These are phyloP conservation scores for Camellia lanceoleosa DNA, from an alignment of 148 eudicot genomes.

Conservation along the genomic window DNA sequence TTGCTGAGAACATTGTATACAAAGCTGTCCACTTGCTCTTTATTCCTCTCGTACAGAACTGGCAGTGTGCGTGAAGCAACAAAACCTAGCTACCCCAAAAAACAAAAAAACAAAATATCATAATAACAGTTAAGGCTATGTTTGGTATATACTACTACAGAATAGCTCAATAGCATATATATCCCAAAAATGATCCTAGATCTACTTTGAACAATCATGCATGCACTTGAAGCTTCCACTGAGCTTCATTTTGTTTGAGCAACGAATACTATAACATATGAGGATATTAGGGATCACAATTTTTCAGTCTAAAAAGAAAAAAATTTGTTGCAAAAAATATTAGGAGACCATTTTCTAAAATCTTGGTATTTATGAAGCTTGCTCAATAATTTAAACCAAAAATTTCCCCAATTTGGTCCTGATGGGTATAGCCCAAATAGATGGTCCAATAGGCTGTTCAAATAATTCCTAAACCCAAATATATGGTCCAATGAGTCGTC, in stretches of 20 bases:
- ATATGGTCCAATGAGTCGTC: too few species aligned
- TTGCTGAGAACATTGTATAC: slow-evolving; percentile 51
- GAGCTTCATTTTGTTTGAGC: too few species aligned
- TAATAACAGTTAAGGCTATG: not conserved
- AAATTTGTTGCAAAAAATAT: too few species aligned
- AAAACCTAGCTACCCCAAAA: slow-evolving; percentile 41
- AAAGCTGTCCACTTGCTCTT: slow-evolving; percentile 62
- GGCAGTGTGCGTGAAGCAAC: slow-evolving; percentile 80
- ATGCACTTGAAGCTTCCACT: not conserved
- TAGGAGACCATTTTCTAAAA: too few species aligned
- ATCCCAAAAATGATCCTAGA: not conserved
- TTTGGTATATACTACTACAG: not conserved
- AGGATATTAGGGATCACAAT: too few species aligned
- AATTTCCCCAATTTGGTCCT: not conserved
- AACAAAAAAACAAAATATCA: not conserved
- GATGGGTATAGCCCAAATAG: too few species aligned
- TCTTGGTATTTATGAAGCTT: too few species aligned
- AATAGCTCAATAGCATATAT: not conserved
- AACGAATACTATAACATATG: too few species aligned
- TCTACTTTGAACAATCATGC: not conserved
- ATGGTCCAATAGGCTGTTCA: too few species aligned
- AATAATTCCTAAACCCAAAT: too few species aligned
- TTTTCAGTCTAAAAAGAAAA: too few species aligned
- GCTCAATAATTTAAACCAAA: not conserved
- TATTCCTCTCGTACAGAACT: slow-evolving; percentile 70